Evolutionary conservation across 306 rosid species (phyloP), one percentile per base, ranked within the genome.

Genomic region (Citrullus colocynthis): DNA sequence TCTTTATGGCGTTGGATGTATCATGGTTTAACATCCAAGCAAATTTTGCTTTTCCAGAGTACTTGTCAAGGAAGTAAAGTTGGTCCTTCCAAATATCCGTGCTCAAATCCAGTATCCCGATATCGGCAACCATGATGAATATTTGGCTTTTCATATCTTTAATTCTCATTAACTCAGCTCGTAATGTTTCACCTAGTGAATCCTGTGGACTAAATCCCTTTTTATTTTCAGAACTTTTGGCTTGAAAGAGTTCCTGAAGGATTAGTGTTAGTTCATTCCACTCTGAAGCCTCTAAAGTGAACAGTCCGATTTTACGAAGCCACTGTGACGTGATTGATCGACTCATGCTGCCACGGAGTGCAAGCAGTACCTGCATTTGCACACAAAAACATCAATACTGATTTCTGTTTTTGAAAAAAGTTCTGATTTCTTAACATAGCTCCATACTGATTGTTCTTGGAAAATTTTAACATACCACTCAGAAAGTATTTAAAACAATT

Each of bases 31-130:
- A 88, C 84, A 96, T 79, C 99, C 99, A 96, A 4, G 92, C 94
- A 54, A 96, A 96, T 61, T 84, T 96, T n/a, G 91, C 93, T 84
- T 88, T 96, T 62, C 88, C 92, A 5, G 86, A 88, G 84, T 89
- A 92, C 79, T 80, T 89, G 57, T 89, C 89, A 49, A 96, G 96
- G 83, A 96, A 91, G 84, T 87, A 88, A 51, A 96, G 89, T 64
- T 96, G 99, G 78, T 96, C 98, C 79, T 91, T 96, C 99, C 99
- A 96, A 78, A 96, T 96, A 71, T 91, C 97, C 30, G 99, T 96
- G 97, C 97, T 92, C 87, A 96, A 86, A 87, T 96, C 93, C 61
- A 96, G 98, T 64, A 96, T 81, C 42, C 93, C 93, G 36, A 96
- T 85, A 83, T 96, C 99, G 8, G 93, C 89, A 83, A 91, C 87